phyloP scores from a whole-genome alignment of 2,329 filamentous ascomycete genomes.

The Zymoseptoria passerinii region DNA sequence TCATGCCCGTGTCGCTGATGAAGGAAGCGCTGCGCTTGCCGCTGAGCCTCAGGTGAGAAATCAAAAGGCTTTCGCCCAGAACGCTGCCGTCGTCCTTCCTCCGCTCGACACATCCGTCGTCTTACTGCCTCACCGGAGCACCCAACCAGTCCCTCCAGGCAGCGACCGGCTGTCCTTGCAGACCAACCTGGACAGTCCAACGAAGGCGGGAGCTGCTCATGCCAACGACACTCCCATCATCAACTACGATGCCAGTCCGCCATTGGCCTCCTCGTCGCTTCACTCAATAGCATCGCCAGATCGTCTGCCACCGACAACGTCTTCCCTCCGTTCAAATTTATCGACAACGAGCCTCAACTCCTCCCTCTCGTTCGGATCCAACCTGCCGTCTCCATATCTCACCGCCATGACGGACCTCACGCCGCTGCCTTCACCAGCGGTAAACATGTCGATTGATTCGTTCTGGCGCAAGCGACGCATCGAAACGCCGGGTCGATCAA shows the following conservation, averaged over 20 bases:
- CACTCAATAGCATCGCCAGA: conserved; percentile 32
- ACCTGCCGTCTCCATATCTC: conserved; percentile 41
- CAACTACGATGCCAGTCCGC: conserved; percentile 6
- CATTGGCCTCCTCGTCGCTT: conserved; percentile 15
- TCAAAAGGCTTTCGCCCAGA: conserved; percentile 4
- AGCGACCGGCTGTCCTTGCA: conserved; percentile 17
- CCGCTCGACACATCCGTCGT: conserved; percentile 10
- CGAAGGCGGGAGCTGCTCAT: conserved; percentile 5
- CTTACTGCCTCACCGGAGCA: conserved; percentile 8
- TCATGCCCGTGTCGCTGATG: neutral
- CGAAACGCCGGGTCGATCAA: conserved; percentile 21
- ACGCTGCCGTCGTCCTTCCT: conserved; percentile 6
- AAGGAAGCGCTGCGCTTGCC: neutral
- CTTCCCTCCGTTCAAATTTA: conserved; percentile 32
- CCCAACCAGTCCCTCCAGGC: conserved; percentile 8
- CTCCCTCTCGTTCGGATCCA: conserved; percentile 39
- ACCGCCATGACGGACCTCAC: conserved; percentile 43
- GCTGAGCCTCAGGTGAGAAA: neutral
- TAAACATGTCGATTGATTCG: conserved; percentile 28
- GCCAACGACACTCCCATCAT: conserved; percentile 13
- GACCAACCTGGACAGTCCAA: conserved; percentile 10
- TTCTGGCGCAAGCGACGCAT: conserved; percentile 35
- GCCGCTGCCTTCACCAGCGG: conserved; percentile 44
- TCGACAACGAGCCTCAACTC: conserved; percentile 38
- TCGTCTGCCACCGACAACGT: conserved; percentile 20